These are phyloP conservation scores for Vitis hybrid DNA, from an alignment of 177 flowering plant species.

Conservation along the genomic window DNA sequence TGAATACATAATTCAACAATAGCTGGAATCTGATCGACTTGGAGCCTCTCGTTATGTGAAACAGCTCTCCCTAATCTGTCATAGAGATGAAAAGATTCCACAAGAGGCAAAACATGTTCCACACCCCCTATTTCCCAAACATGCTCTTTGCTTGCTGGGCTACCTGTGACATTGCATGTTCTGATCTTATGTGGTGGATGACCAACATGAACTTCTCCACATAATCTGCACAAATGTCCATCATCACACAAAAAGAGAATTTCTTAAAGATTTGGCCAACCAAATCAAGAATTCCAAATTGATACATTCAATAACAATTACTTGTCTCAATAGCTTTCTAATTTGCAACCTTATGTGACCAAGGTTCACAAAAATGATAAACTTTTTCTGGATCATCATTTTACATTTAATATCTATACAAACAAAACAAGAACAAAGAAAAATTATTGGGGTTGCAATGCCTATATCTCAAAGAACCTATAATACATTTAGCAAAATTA, in stretches of 20 bases:
- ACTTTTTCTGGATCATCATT: neutral
- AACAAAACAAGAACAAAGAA: no score
- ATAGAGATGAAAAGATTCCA: slow-evolving; percentile 58
- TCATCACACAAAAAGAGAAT: neutral
- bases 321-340: no score
- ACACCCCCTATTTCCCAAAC: slow-evolving; percentile 38
- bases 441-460: no score
- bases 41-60: slow-evolving; percentile 47
- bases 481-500: no score
- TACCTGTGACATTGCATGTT: slow-evolving; percentile 42
- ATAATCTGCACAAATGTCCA: slow-evolving; percentile 32
- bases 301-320: no score
- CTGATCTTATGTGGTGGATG: slow-evolving; percentile 42
- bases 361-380: neutral
- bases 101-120: slow-evolving; percentile 39
- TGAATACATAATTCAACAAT: slow-evolving; percentile 55
- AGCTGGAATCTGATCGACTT: slow-evolving; percentile 53
- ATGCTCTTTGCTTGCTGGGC: slow-evolving; percentile 43
- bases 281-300: neutral
- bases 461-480: no score
- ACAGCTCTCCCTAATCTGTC: slow-evolving; percentile 63
- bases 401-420: no score
- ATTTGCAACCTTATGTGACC: neutral
- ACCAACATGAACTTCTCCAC: slow-evolving; percentile 62
- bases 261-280: slow-evolving; percentile 1